Evolutionary conservation across 495 filamentous ascomycete species (phyloP).

Genomic region (Halenospora varia): DNA sequence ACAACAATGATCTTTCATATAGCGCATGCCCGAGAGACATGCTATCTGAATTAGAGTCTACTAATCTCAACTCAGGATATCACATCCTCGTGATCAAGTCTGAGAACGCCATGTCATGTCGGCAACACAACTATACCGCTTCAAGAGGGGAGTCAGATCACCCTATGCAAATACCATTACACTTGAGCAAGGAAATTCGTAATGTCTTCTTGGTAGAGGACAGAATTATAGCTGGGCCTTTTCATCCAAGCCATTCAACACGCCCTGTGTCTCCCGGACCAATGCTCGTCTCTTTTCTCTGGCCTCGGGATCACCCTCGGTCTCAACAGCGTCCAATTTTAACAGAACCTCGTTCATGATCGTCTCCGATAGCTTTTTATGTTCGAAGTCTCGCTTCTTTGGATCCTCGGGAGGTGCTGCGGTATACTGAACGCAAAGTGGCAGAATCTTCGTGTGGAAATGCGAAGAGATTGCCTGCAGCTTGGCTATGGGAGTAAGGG

Average conservation of each 20-base stretch:
- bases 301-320: constrained; percentile 58
- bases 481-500: constrained; percentile 58
- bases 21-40: too few species aligned
- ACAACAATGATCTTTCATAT: background rate
- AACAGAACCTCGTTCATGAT: constrained; percentile 79
- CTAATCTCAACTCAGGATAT: background rate
- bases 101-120: constrained; percentile 14
- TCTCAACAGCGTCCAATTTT: constrained; percentile 82
- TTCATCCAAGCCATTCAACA: constrained; percentile 60
- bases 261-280: constrained; percentile 67
- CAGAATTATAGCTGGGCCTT: constrained; percentile 2
- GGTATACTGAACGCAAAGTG: constrained; percentile 62
- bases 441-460: constrained; percentile 63
- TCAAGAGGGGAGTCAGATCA: background rate
- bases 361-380: constrained; percentile 77
- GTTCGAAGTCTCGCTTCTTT: constrained; percentile 69
- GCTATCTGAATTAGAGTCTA: background rate
- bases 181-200: constrained; percentile 13
- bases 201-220: background rate
- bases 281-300: constrained; percentile 67
- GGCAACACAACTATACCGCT: background rate
- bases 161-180: constrained; percentile 10
- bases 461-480: constrained; percentile 64
- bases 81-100: constrained; percentile 1
- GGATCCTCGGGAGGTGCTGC: constrained; percentile 61